Conservation (phyloP, 2,329 filamentous ascomycete genomes). For the Clonostachys rosea region DNA sequence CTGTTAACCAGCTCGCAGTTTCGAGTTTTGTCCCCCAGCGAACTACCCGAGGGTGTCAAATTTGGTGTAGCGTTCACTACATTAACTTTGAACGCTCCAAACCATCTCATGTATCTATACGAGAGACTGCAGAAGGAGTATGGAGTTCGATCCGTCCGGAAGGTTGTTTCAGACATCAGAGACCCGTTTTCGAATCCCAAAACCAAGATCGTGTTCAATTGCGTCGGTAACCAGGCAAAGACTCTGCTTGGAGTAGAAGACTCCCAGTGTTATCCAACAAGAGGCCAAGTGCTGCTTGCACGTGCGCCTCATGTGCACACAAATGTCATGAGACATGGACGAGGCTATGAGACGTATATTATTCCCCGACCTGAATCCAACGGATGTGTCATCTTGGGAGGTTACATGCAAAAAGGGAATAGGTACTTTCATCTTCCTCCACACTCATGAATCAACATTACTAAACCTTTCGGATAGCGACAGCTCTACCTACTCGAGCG, state of each 20-base stretch:
- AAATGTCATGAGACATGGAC: conserved; percentile 28
- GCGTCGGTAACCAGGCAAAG: conserved; percentile 23
- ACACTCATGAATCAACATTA: not conserved
- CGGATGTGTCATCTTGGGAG: conserved; percentile 23
- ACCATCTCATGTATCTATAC: conserved; percentile 25
- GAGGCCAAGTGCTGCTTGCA: conserved; percentile 29
- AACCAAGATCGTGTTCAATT: conserved; percentile 25
- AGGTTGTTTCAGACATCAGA: conserved; percentile 16
- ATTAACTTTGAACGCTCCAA: conserved; percentile 27
- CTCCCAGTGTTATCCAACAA: conserved; percentile 28
- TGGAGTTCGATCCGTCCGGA: conserved; percentile 22
- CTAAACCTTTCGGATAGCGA: conserved; percentile 10
- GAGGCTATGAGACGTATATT: conserved; percentile 23
- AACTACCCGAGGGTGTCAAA: conserved; percentile 21
- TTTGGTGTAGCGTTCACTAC: conserved; percentile 29
- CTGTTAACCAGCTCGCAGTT: conserved; percentile 13
- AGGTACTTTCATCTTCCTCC: conserved; percentile 9
- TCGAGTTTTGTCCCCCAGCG: conserved; percentile 11
- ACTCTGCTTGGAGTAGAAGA: conserved; percentile 26
- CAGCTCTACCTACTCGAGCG: conserved; percentile 23
- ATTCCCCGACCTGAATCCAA: conserved; percentile 22
- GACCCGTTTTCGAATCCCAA: conserved; percentile 12
- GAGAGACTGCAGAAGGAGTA: conserved; percentile 14
- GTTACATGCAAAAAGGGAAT: conserved; percentile 28
- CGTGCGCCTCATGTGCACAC: conserved; percentile 20